Base-by-base conservation (phyloP, 2,329 filamentous ascomycete species). In the Thielaviopsis populi region DNA sequence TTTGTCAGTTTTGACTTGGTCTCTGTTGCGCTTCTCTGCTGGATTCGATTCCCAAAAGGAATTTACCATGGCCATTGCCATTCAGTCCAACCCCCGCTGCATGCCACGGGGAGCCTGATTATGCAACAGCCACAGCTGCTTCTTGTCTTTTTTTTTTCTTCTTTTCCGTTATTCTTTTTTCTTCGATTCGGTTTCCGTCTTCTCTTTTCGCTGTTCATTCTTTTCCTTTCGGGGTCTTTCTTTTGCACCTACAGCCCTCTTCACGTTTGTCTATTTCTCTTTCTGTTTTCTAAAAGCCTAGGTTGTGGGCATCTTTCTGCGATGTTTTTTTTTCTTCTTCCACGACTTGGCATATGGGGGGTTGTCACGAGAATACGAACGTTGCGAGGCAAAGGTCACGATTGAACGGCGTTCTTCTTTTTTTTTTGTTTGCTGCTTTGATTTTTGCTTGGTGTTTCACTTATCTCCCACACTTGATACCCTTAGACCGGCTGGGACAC, bases 351-450 rank as follows among this genome's bases (percentile, higher is more conserved):
- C 30, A 33, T 27, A 37, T 59, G 37, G 59, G 71, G 71, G 70
- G 69, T 68, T 69, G 53, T 19, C 53, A 56, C 53, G 69, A 70
- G 71, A 69, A 71, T 69, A 70, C 69, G 72, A 67, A 65, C 67
- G 67, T 68, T 65, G 67, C 66, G 64, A 66, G 61, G 53, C 53
- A 48, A 42, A 58, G 62, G 41, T 63, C 37, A 59, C 59, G 54
- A 68, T 68, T 69, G 67, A 68, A 64, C 66, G 66, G 66, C 63
- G 66, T 69, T 67, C 66, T 67, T 63, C 22, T 50, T 66, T 68
- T 68, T 69, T 68, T 68, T 68, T 68, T 69, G 67, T 68, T 67
- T 64, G 15, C 42, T 46, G 27, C 66, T 65, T 60, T 67, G 67
- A 69, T 68, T 69, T 67, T 67, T 68, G 59, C 65, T 63, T 64